Evolutionary conservation across 768 basidiomycete genomes (phyloP).

Genomic region (Hypholoma sublateritium): DNA sequence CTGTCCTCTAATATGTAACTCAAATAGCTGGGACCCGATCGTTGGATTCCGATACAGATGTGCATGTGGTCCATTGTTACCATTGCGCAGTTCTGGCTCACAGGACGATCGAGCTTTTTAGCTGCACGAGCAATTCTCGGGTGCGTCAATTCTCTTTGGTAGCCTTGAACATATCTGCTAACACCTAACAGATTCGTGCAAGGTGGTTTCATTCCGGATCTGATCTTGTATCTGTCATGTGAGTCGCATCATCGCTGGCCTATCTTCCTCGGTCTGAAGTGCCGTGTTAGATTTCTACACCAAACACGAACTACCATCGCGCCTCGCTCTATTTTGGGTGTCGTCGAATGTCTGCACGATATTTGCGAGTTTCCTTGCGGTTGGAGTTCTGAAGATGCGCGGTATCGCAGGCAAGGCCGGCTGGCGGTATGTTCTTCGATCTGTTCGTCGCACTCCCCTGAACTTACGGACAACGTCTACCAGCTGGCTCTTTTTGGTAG

Average conservation of each 20-base stretch:
- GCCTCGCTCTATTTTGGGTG: slow-evolving; percentile 57
- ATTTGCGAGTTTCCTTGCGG: slow-evolving; percentile 54
- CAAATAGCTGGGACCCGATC: slow-evolving; percentile 56
- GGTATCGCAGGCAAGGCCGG: slow-evolving; percentile 52
- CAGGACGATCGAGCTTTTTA: slow-evolving; percentile 51
- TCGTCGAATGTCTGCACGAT: slow-evolving; percentile 46
- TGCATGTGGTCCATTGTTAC: slow-evolving; percentile 55
- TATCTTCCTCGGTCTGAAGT: background rate
- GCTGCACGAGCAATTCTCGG: slow-evolving; percentile 48
- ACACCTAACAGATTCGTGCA: slow-evolving; percentile 20
- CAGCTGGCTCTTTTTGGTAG: slow-evolving; percentile 61
- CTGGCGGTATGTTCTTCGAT: slow-evolving; percentile 38
- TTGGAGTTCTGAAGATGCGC: slow-evolving; percentile 60
- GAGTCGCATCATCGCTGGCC: slow-evolving; percentile 13
- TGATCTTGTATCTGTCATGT: slow-evolving; percentile 64
- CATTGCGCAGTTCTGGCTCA: slow-evolving; percentile 54
- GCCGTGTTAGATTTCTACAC: slow-evolving; percentile 51
- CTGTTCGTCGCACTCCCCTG: background rate
- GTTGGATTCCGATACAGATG: slow-evolving; percentile 64
- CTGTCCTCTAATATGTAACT: background rate
- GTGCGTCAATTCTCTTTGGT: slow-evolving; percentile 6
- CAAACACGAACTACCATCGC: slow-evolving; percentile 55
- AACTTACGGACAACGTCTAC: background rate
- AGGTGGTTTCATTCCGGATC: slow-evolving; percentile 53
- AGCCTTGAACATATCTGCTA: background rate